phyloP scores from a whole-genome alignment of 169 alveolate species.

The Toxoplasma gondii region DNA sequence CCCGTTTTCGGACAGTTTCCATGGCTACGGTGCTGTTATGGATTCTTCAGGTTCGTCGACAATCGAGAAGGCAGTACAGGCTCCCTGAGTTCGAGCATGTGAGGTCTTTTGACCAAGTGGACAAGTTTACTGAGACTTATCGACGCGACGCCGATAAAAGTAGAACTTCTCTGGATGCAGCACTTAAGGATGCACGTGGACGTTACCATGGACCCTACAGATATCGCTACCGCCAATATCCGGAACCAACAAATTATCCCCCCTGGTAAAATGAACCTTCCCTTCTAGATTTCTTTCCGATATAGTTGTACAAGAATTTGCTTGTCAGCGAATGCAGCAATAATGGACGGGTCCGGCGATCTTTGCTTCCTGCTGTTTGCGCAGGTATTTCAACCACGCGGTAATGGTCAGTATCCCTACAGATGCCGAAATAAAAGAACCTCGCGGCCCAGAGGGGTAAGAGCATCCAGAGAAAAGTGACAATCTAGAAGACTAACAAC shows the following conservation, averaged over 20 bases:
- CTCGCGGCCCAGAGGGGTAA: slow-evolving; percentile 32
- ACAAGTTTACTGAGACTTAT: not conserved
- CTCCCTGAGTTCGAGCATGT: not conserved
- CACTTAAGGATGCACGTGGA: not conserved
- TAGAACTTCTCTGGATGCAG: not conserved
- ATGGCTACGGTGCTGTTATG: not conserved
- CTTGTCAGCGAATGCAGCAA: no score
- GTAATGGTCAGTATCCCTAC: not conserved
- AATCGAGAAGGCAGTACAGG: not conserved
- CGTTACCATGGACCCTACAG: slow-evolving; percentile 11
- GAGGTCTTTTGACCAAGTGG: not conserved
- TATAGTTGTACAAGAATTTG: no score
- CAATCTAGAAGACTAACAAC: not conserved
- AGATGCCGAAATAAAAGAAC: slow-evolving; percentile 6
- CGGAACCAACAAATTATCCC: not conserved
- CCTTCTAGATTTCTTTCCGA: not conserved
- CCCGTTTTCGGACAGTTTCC: no score
- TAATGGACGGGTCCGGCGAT: not conserved
- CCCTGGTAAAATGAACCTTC: not conserved
- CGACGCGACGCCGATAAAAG: not conserved
- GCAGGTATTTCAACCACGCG: slow-evolving; percentile 20
- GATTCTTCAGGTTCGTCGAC: not conserved
- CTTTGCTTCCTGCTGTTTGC: not conserved
- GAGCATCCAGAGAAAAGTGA: not conserved
- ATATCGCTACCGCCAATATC: slow-evolving; percentile 21